Evolutionary conservation across 768 basidiomycete genomes (phyloP).

Genomic region (Inosperma sp.): DNA sequence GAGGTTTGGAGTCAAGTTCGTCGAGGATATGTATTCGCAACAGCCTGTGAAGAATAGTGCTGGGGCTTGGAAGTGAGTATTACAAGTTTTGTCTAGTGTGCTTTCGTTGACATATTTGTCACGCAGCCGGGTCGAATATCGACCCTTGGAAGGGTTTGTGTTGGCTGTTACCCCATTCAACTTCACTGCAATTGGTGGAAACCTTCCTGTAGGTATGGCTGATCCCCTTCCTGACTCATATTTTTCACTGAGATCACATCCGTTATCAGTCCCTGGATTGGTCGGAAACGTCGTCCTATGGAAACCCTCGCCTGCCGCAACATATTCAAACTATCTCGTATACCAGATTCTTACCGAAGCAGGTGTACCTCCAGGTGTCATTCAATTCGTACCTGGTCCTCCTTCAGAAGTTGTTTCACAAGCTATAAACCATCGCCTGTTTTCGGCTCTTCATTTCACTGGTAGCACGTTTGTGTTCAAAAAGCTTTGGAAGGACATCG

Average conservation of each 20-base stretch:
- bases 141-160: constrained; percentile 97
- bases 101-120: neutral
- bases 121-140: constrained; percentile 86
- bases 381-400: constrained; percentile 94
- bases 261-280: constrained; percentile 68
- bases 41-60: constrained; percentile 85
- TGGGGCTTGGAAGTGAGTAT: constrained; percentile 90
- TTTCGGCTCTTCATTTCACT: constrained; percentile 93
- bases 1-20: constrained; percentile 94
- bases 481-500: constrained; percentile 95
- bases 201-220: constrained; percentile 67
- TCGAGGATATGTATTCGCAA: constrained; percentile 88
- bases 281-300: constrained; percentile 94
- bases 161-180: constrained; percentile 98
- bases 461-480: constrained; percentile 94
- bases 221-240: neutral
- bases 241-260: constrained; percentile 7
- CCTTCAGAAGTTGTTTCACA: constrained; percentile 82
- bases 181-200: constrained; percentile 97
- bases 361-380: constrained; percentile 88
- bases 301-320: constrained; percentile 96
- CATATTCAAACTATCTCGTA: constrained; percentile 91
- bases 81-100: neutral
- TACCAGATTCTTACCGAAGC: constrained; percentile 92
- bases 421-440: constrained; percentile 70